A percentile compares a stretch with the other conserved stretches of the same genome.
These are phyloP conservation scores for Melaleuca alternifolia DNA, from an alignment of 345 rosid species.

Conservation along the genomic window DNA sequence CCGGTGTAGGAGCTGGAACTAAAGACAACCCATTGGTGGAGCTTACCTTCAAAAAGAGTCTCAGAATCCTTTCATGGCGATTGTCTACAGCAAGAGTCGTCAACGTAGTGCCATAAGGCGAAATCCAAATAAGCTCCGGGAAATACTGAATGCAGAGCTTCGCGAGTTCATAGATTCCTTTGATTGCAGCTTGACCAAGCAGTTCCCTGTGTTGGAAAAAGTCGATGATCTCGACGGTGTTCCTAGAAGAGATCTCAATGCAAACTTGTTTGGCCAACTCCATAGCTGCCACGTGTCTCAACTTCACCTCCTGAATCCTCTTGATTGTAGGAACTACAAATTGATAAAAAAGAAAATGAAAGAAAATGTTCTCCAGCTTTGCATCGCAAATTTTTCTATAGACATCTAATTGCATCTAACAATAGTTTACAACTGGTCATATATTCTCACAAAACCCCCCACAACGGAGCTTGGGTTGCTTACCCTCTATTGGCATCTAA, in stretches of 20 bases:
- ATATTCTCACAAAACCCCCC: no score
- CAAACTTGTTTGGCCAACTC: background rate
- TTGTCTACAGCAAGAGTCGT: background rate
- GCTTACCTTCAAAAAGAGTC: background rate
- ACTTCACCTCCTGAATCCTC: background rate
- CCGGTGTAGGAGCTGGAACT: no score
- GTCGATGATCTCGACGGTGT: background rate
- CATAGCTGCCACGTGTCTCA: background rate
- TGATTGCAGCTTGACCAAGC: background rate
- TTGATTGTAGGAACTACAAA: background rate
- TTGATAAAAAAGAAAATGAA: no score
- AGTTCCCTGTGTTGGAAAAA: background rate
- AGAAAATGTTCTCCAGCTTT: no score
- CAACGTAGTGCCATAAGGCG: accelerated
- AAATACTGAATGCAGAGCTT: background rate
- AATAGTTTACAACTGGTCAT: no score
- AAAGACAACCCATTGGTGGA: background rate
- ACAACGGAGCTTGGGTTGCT: no score
- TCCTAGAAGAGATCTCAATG: background rate
- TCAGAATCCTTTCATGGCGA: background rate
- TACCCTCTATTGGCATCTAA: no score
- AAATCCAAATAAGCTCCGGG: background rate
- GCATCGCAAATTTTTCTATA: no score
- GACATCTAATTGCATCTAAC: no score
- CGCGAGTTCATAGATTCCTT: background rate